phyloP scores from a whole-genome alignment of 768 basidiomycete species.

The Pisolithus marmoratus region DNA sequence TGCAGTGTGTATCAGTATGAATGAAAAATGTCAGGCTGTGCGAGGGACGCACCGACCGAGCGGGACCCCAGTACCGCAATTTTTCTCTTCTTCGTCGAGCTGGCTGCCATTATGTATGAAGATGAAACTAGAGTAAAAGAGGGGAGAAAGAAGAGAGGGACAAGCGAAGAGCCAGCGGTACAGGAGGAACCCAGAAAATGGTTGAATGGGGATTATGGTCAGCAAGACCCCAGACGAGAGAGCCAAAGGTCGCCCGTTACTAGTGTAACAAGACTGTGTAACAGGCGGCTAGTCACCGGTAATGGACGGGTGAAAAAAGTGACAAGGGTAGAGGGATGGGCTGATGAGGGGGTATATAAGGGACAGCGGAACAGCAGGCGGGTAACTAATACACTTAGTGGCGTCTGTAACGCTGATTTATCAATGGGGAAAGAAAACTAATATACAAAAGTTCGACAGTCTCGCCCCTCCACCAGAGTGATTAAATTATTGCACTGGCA shows the following conservation, averaged over 20 bases:
- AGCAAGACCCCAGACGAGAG: not conserved
- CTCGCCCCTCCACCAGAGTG: constrained; percentile 18
- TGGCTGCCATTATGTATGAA: constrained; percentile 23
- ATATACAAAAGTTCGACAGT: constrained; percentile 4
- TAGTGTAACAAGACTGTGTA: not conserved
- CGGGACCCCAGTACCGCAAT: constrained; percentile 85
- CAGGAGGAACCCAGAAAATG: constrained; percentile 14
- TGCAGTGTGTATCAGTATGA: constrained; percentile 30
- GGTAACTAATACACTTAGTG: too few species aligned
- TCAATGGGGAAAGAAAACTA: not conserved
- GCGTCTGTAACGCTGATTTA: not conserved
- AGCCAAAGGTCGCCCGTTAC: not conserved
- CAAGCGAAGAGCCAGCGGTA: constrained; percentile 1
- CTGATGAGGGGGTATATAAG: not conserved
- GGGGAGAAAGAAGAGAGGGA: constrained; percentile 11
- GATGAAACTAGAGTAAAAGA: constrained; percentile 1
- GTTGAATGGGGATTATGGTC: not conserved
- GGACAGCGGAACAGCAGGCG: not conserved
- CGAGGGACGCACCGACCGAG: constrained; percentile 65
- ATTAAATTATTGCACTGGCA: constrained; percentile 9
- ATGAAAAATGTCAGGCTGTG: constrained; percentile 6
- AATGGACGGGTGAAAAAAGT: not conserved
- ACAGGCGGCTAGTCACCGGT: not conserved
- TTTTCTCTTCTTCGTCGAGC: constrained; percentile 70
- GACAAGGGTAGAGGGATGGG: not conserved